Conservation (phyloP, 2,329 filamentous ascomycete genomes). For the Xylaria digitata region DNA sequence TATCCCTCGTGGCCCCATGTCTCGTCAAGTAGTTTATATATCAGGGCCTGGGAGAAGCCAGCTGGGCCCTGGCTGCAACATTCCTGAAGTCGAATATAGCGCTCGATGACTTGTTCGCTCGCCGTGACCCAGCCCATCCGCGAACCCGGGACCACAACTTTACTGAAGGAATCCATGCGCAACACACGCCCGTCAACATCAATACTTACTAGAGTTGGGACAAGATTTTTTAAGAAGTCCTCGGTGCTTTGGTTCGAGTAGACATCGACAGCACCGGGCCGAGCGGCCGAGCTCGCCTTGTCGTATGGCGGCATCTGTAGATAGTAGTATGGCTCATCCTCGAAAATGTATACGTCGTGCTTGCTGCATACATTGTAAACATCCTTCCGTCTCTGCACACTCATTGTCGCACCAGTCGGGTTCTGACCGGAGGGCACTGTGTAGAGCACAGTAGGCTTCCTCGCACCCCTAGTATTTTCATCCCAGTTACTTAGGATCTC, state of each 20-base stretch:
- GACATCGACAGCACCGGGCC: slow-evolving; percentile 25
- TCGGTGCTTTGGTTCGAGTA: slow-evolving; percentile 58
- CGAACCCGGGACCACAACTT: slow-evolving; percentile 85
- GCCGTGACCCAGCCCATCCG: slow-evolving; percentile 91
- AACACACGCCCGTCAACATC: slow-evolving; percentile 89
- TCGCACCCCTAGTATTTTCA: slow-evolving; percentile 53
- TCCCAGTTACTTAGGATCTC: slow-evolving; percentile 64
- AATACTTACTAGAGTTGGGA: slow-evolving; percentile 81
- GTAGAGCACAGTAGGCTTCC: slow-evolving; percentile 68
- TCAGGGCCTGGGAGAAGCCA: slow-evolving; percentile 83
- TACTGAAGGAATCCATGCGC: slow-evolving; percentile 93
- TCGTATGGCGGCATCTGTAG: slow-evolving; percentile 85
- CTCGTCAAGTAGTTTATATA: slow-evolving; percentile 92
- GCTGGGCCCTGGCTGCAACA: slow-evolving; percentile 85
- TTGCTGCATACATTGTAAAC: slow-evolving; percentile 83
- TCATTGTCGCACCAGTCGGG: slow-evolving; percentile 87
- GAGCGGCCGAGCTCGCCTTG: slow-evolving; percentile 27
- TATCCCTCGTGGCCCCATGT: slow-evolving; percentile 94
- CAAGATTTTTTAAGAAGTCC: slow-evolving; percentile 77
- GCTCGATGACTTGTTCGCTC: slow-evolving; percentile 83
- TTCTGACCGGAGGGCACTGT: slow-evolving; percentile 84
- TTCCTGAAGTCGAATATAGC: slow-evolving; percentile 85
- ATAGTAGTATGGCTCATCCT: slow-evolving; percentile 96
- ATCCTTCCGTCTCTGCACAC: slow-evolving; percentile 71
- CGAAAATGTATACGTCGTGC: slow-evolving; percentile 87